Conservation (phyloP, 2,329 filamentous ascomycete genomes). For the Colletotrichum echinochloae region DNA sequence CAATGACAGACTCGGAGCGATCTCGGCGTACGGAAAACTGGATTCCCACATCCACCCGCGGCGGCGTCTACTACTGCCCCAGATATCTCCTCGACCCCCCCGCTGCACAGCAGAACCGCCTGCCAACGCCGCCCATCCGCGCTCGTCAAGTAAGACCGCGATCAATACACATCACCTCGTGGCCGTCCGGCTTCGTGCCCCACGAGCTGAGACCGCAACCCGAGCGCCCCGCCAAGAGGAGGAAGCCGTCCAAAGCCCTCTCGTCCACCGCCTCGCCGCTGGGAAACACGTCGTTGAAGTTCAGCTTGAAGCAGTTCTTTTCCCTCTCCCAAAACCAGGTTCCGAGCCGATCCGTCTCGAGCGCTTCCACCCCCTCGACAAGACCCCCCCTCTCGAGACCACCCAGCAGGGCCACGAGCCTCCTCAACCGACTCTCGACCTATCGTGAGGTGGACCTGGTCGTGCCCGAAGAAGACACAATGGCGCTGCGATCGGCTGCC, state of each 20-base stretch:
- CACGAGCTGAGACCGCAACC: constrained; percentile 56
- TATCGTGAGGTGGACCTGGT: constrained; percentile 35
- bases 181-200: constrained; percentile 58
- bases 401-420: constrained; percentile 33
- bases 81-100: constrained; percentile 40
- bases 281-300: constrained; percentile 40
- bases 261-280: constrained; percentile 29
- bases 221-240: constrained; percentile 51
- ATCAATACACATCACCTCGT: constrained; percentile 57
- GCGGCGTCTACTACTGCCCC: constrained; percentile 49
- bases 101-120: constrained; percentile 23
- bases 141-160: constrained; percentile 55
- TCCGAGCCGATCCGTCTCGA: constrained; percentile 29
- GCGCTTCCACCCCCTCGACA: constrained; percentile 32
- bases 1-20: constrained; percentile 42
- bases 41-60: constrained; percentile 40
- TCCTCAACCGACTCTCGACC: constrained; percentile 33
- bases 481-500: constrained; percentile 40
- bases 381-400: constrained; percentile 21
- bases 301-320: constrained; percentile 37
- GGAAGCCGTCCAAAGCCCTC: constrained; percentile 42
- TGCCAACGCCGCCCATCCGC: constrained; percentile 55
- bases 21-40: constrained; percentile 40
- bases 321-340: constrained; percentile 38
- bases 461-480: constrained; percentile 40